Conservation (phyloP, 768 basidiomycete species). For the Trametes maxima region DNA sequence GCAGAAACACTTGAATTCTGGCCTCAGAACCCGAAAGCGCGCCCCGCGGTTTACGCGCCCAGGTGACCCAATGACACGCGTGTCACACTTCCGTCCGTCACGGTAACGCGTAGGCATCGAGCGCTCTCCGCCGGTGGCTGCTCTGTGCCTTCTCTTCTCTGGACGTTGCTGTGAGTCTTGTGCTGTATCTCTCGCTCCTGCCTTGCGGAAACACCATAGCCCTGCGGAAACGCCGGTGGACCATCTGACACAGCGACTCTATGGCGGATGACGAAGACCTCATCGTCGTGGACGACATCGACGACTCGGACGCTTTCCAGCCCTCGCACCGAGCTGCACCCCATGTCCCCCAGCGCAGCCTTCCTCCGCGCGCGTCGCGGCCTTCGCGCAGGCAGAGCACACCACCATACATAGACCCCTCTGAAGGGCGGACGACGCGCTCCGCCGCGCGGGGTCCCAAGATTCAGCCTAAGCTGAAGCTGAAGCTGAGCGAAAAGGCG, state of each 20-base stretch:
- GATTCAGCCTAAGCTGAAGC: conserved; percentile 72
- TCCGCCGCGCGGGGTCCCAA: conserved; percentile 26
- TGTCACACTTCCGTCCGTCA: neutral
- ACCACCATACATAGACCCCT: conserved; percentile 25
- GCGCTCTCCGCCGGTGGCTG: no score
- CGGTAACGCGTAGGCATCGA: no score
- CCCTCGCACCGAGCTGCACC: conserved; percentile 22
- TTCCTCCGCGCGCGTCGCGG: conserved; percentile 23
- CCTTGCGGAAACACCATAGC: neutral
- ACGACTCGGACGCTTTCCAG: conserved; percentile 24
- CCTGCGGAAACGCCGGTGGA: no score
- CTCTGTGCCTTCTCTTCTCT: no score
- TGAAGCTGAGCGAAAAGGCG: conserved; percentile 84
- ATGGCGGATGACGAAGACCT: conserved; percentile 29
- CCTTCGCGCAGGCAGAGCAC: conserved; percentile 24
- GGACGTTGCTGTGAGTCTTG: no score
- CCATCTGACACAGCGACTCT: no score
- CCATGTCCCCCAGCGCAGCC: conserved; percentile 19
- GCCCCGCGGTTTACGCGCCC: neutral
- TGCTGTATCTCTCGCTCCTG: neutral
- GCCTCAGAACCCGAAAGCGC: neutral
- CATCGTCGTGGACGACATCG: conserved; percentile 33
- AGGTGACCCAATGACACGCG: conserved; percentile 8
- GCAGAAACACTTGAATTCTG: neutral
- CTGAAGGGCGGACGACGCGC: conserved; percentile 30